phyloP scores from a whole-genome alignment of 2,329 filamentous ascomycete genomes.

The Ophiocordyceps australis region DNA sequence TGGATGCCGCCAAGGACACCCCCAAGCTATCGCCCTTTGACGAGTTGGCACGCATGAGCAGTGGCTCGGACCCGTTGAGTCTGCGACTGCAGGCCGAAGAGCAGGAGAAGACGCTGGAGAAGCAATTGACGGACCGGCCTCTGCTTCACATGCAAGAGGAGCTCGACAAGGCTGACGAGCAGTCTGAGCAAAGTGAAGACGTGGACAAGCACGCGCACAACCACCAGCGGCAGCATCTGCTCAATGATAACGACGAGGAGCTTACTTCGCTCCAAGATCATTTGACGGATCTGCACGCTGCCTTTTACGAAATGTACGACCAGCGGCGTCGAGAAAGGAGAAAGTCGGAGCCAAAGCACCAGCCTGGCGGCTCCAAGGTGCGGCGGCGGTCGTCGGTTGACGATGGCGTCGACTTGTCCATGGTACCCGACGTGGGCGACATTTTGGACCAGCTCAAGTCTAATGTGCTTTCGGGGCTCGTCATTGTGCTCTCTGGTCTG shows the following conservation, averaged over 20 bases:
- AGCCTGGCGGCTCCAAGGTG: slow-evolving; percentile 13
- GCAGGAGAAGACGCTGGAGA: slow-evolving; percentile 73
- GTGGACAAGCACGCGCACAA: slow-evolving; percentile 9
- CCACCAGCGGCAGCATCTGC: slow-evolving; percentile 49
- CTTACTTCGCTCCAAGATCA: slow-evolving; percentile 60
- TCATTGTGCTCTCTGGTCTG: slow-evolving; percentile 79
- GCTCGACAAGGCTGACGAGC: slow-evolving; percentile 59
- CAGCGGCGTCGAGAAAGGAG: slow-evolving; percentile 20
- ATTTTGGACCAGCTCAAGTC: slow-evolving; percentile 74
- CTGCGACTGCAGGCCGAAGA: slow-evolving; percentile 64
- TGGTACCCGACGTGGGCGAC: slow-evolving; percentile 67
- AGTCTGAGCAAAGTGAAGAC: slow-evolving; percentile 9
- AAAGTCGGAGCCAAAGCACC: slow-evolving; percentile 14
- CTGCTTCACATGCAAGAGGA: slow-evolving; percentile 84
- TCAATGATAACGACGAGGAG: slow-evolving; percentile 79
- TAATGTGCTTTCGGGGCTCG: slow-evolving; percentile 53
- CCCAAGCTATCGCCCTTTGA: slow-evolving; percentile 36
- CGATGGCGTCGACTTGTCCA: slow-evolving; percentile 22
- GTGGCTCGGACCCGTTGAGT: slow-evolving; percentile 46
- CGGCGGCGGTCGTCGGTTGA: slow-evolving; percentile 15
- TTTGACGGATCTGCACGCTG: slow-evolving; percentile 54
- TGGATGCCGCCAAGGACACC: slow-evolving; percentile 17
- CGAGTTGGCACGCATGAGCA: slow-evolving; percentile 59
- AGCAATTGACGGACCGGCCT: slow-evolving; percentile 77
- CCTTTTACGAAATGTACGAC: slow-evolving; percentile 76